Evolutionary conservation across 164 flowering plant species (phyloP).

Genomic region (Magnolia officinalis): DNA sequence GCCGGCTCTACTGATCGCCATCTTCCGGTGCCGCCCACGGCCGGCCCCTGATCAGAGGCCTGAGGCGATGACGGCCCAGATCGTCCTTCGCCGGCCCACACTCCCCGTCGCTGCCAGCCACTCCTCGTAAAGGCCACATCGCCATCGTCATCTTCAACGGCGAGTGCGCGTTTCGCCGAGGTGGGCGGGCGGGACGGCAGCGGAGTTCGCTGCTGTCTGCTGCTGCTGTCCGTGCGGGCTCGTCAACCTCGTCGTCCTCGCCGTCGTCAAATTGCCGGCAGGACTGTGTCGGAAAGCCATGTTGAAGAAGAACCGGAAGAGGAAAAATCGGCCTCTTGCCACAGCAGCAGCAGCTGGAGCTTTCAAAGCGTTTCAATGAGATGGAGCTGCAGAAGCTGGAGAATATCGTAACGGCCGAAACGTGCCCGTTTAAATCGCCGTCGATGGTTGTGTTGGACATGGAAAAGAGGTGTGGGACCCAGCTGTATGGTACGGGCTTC

Average conservation of each 20-base stretch:
- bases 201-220: constrained; percentile 77
- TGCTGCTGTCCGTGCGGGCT: constrained; percentile 90
- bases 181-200: constrained; percentile 77
- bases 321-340: constrained; percentile 30
- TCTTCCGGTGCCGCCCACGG: not conserved
- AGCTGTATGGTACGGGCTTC: constrained; percentile 67
- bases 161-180: constrained; percentile 47
- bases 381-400: not conserved
- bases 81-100: constrained; percentile 7
- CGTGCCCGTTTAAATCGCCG: constrained; percentile 10
- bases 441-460: constrained; percentile 34
- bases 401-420: constrained; percentile 11
- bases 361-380: not conserved
- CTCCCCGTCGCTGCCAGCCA: constrained; percentile 24
- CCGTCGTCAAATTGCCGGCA: constrained; percentile 72
- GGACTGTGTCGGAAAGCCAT: constrained; percentile 62
- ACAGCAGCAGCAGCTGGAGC: constrained; percentile 11
- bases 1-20: not conserved
- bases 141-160: constrained; percentile 1
- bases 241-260: constrained; percentile 48
- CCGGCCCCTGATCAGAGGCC: not conserved
- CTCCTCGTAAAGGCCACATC: constrained; percentile 13
- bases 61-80: constrained; percentile 14
- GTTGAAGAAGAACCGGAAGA: constrained; percentile 28
- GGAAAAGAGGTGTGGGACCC: constrained; percentile 87